Evolutionary conservation across 1,139 yeast genomes (phyloP).

Genomic region (Geotrichum candidum): DNA sequence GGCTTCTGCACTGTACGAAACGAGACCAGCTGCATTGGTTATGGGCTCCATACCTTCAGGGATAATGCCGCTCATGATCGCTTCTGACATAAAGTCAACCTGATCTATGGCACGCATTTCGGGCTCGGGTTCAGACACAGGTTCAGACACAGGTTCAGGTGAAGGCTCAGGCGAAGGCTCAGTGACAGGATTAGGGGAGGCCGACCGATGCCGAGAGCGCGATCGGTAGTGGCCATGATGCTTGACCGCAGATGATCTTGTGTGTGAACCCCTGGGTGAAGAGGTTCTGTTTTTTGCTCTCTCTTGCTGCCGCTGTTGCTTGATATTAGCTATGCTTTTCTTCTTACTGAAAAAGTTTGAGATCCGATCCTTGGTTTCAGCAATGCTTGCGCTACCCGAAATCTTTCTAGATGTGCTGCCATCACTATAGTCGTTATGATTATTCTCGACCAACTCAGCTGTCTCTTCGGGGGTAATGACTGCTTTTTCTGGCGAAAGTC

Average conservation of each 20-base stretch:
- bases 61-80: background rate
- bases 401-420: conserved; percentile 1
- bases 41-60: conserved; percentile 11
- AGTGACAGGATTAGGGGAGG: background rate
- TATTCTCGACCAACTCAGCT: background rate
- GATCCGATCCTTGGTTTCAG: conserved; percentile 17
- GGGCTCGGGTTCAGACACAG: background rate
- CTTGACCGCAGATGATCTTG: conserved; percentile 9
- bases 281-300: background rate
- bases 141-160: background rate
- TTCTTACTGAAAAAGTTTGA: conserved; percentile 17
- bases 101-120: background rate
- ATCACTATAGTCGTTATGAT: background rate
- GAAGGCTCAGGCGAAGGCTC: background rate
- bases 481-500: conserved; percentile 7
- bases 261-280: background rate
- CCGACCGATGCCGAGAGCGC: conserved; percentile 10
- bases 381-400: conserved; percentile 1
- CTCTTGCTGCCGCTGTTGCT: background rate
- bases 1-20: conserved; percentile 23
- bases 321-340: conserved; percentile 14
- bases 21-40: conserved; percentile 12
- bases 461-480: conserved; percentile 12
- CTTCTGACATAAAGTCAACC: conserved; percentile 1
- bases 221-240: conserved; percentile 14